These are phyloP conservation scores for Populus davidiana DNA, from an alignment of 345 rosid species.

Conservation along the genomic window DNA sequence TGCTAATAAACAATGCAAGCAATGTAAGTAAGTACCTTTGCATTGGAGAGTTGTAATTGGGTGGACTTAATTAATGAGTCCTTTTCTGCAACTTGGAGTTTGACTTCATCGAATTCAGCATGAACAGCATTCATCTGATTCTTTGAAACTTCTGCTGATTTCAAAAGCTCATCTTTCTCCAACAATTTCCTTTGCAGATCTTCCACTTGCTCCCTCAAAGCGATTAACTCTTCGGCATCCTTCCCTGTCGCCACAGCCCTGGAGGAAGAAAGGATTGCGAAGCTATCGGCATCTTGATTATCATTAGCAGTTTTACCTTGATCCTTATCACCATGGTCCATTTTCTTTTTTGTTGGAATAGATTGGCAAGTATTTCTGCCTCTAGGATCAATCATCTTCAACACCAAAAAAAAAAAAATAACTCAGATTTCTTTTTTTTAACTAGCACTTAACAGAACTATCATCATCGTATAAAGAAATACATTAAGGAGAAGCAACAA, in stretches of 20 bases:
- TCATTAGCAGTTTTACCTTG: conserved; percentile 33
- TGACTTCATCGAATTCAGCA: conserved; percentile 55
- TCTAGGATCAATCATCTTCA: conserved; percentile 49
- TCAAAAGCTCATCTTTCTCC: conserved; percentile 85
- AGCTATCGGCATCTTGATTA: conserved; percentile 49
- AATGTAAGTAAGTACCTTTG: conserved; percentile 51
- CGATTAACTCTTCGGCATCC: conserved; percentile 55
- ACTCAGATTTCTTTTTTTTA: background rate
- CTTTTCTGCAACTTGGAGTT: conserved; percentile 55
- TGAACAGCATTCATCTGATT: conserved; percentile 48
- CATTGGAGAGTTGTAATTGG: conserved; percentile 76
- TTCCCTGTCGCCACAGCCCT: conserved; percentile 51
- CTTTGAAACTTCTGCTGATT: conserved; percentile 54
- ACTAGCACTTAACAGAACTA: no score
- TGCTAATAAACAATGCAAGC: conserved; percentile 7
- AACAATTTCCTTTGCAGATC: conserved; percentile 62
- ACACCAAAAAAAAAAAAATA: background rate
- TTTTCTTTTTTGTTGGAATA: conserved; percentile 62
- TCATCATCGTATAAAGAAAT: no score
- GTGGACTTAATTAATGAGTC: conserved; percentile 62
- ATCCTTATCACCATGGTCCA: conserved; percentile 48
- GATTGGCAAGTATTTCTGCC: conserved; percentile 63
- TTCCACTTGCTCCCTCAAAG: conserved; percentile 66
- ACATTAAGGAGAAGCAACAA: background rate
- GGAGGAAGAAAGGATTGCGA: conserved; percentile 44